Evolutionary conservation across 805 yeast species (phyloP).

Genomic region (Sugiyamaella chiloensis): DNA sequence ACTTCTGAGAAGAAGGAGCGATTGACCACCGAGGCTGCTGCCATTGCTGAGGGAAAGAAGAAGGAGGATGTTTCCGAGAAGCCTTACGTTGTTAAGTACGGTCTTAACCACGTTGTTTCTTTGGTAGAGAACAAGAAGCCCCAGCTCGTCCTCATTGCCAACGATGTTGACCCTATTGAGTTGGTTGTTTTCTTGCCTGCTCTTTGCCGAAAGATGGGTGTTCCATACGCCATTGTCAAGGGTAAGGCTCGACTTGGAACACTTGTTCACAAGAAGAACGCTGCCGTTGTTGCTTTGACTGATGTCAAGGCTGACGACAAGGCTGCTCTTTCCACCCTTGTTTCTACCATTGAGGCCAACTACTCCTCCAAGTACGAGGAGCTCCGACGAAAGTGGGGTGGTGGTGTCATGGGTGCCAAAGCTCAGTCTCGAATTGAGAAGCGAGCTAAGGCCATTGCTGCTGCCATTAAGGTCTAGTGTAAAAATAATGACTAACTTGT

Average conservation of each 20-base stretch:
- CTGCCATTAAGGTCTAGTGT: constrained; percentile 36
- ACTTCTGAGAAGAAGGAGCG: constrained; percentile 98
- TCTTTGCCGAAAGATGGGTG: constrained; percentile 98
- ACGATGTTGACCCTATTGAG: constrained; percentile 99
- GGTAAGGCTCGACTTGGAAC: constrained; percentile 99
- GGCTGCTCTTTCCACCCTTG: constrained; percentile 87
- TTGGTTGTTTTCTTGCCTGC: constrained; percentile 97
- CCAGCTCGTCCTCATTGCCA: constrained; percentile 93
- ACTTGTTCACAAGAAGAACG: constrained; percentile 94
- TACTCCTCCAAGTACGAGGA: constrained; percentile 93
- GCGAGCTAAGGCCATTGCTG: constrained; percentile 56
- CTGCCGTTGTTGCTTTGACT: constrained; percentile 95
- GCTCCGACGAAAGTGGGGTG: constrained; percentile 99
- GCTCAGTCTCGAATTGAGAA: constrained; percentile 81
- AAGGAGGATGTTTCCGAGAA: constrained; percentile 95
- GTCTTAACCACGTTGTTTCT: constrained; percentile 98
- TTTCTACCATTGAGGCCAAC: constrained; percentile 92
- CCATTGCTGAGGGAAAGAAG: constrained; percentile 96
- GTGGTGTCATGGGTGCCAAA: constrained; percentile 97
- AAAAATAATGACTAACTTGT: background rate
- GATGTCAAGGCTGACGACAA: constrained; percentile 94
- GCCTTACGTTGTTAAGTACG: constrained; percentile 96
- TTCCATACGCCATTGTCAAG: constrained; percentile 97
- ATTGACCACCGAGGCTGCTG: constrained; percentile 98
- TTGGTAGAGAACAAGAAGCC: constrained; percentile 98